A percentile compares a stretch with the other conserved stretches of the same genome.
Evolutionary conservation across 129 eudicot genomes (phyloP).

Genomic region (Logfia minima): DNA sequence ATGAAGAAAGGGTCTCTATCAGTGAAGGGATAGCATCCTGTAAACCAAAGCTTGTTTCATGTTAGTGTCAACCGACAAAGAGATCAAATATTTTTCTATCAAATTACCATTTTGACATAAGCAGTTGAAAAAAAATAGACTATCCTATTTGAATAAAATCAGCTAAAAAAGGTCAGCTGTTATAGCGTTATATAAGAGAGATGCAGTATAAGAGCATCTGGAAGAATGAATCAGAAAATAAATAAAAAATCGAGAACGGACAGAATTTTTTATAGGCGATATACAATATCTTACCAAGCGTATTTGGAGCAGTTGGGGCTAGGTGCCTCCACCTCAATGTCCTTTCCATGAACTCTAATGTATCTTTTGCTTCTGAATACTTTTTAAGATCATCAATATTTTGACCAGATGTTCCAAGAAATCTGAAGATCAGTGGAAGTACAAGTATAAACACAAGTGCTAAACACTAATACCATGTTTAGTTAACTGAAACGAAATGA

Average conservation of each 20-base stretch:
- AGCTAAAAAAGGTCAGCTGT: background rate
- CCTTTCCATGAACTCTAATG: conserved; percentile 79
- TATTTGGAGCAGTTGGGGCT: conserved; percentile 96
- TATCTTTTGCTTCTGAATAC: conserved; percentile 72
- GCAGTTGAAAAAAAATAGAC: background rate
- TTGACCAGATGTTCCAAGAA: conserved; percentile 97
- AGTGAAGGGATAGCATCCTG: conserved; percentile 97
- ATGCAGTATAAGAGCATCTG: too few species aligned
- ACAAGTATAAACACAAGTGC: background rate
- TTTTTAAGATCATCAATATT: conserved; percentile 81
- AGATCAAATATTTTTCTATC: background rate
- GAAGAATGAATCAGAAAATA: background rate
- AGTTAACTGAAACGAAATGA: background rate
- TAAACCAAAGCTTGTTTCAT: conserved; percentile 7
- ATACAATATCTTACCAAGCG: conserved; percentile 60
- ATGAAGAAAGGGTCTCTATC: conserved; percentile 89
- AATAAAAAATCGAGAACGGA: background rate
- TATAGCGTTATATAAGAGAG: background rate
- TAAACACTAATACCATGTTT: background rate
- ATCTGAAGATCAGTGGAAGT: conserved; percentile 44
- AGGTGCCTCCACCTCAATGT: conserved; percentile 94
- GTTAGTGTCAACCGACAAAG: background rate
- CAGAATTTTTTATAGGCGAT: background rate
- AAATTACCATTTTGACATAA: background rate
- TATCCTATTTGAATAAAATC: background rate